Evolutionary conservation across 352 stramenopile species (phyloP).

Genomic region (Elongisporangium anandrum): DNA sequence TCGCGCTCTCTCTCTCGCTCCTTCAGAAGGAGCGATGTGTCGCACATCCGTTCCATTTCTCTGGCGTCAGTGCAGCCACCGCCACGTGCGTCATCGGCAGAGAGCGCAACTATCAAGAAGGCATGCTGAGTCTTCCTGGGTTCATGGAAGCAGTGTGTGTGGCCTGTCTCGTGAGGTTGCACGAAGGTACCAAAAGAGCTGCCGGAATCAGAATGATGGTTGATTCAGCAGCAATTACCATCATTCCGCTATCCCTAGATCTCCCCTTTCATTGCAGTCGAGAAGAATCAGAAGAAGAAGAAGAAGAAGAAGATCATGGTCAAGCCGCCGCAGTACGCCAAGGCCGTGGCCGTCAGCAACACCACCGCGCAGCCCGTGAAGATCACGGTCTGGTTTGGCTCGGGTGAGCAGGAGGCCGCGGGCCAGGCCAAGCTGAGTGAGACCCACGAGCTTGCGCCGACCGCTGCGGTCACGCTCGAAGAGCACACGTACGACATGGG

Average conservation of each 20-base stretch:
- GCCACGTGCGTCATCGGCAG: neutral
- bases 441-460: slow-evolving; percentile 38
- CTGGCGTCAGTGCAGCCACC: neutral
- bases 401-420: slow-evolving; percentile 55
- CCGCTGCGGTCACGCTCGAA: slow-evolving; percentile 29
- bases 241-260: neutral
- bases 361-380: slow-evolving; percentile 45
- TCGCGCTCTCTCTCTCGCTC: neutral
- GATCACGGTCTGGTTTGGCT: slow-evolving; percentile 64
- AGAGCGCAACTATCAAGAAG: neutral
- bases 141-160: too few species aligned
- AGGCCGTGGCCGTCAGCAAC: slow-evolving; percentile 72
- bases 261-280: neutral
- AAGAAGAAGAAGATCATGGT: slow-evolving; percentile 27
- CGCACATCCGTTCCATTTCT: neutral
- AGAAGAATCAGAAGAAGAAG: slow-evolving; percentile 11
- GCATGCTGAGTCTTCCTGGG: neutral
- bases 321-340: slow-evolving; percentile 59
- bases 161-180: neutral
- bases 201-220: neutral
- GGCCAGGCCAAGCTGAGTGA: slow-evolving; percentile 67
- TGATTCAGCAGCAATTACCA: neutral
- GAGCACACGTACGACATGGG: slow-evolving; percentile 82
- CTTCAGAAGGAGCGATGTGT: neutral
- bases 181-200: slow-evolving; percentile 1